phyloP scores from a whole-genome alignment of 768 basidiomycete genomes.

The Collybiopsis luxurians region DNA sequence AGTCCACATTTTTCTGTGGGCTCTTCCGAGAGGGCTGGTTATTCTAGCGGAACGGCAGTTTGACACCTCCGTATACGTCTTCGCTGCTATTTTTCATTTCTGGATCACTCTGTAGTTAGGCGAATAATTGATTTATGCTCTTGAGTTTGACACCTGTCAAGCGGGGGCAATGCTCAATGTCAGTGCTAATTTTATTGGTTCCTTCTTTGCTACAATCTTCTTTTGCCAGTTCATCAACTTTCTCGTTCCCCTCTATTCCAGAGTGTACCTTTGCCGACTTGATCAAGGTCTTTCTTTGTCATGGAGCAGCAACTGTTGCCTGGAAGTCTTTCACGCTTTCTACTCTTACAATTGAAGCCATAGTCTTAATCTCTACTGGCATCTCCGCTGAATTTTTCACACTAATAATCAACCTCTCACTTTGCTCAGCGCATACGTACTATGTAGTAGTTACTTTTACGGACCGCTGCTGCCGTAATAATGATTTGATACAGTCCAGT shows the following conservation, averaged over 20 bases:
- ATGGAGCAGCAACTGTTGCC: slow-evolving; percentile 4
- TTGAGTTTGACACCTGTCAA: slow-evolving; percentile 14
- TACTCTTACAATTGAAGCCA: no score
- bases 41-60: background rate
- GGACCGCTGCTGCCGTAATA: no score
- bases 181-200: slow-evolving; percentile 6
- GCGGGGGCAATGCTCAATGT: background rate
- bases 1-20: background rate
- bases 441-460: no score
- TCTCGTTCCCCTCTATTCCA: slow-evolving; percentile 18
- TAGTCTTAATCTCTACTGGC: no score
- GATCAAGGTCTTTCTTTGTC: slow-evolving; percentile 15
- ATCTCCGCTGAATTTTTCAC: no score
- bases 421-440: no score
- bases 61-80: background rate
- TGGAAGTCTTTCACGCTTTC: no score
- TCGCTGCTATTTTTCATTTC: background rate
- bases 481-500: no score
- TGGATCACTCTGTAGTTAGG: slow-evolving; percentile 4
- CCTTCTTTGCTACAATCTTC: slow-evolving; percentile 12
- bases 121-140: slow-evolving; percentile 12
- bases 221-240: slow-evolving; percentile 19
- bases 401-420: no score
- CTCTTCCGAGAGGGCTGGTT: slow-evolving; percentile 4
- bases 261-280: slow-evolving; percentile 24